Evolutionary conservation across 2,329 filamentous ascomycete genomes (phyloP).

Genomic region (Fusarium clavum): DNA sequence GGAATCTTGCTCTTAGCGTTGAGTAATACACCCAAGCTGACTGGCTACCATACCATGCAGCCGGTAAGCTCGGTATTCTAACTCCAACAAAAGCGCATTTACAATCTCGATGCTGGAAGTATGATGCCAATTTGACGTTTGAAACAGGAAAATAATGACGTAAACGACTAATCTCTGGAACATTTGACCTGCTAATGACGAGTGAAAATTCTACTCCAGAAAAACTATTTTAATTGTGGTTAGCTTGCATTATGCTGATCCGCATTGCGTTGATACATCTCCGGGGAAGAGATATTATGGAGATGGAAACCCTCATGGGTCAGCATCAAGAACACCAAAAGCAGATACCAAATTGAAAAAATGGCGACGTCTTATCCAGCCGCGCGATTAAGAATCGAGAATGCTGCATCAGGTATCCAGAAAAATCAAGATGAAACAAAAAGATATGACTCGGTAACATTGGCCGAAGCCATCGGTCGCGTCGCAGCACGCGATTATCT

Average conservation of each 20-base stretch:
- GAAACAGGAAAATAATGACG: background rate
- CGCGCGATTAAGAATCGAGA: background rate
- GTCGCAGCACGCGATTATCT: background rate
- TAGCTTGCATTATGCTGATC: background rate
- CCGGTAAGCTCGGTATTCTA: background rate
- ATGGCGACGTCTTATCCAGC: background rate
- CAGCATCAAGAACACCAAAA: background rate
- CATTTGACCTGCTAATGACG: background rate
- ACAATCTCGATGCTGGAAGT: background rate
- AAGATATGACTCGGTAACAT: background rate
- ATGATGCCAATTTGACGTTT: constrained; percentile 8
- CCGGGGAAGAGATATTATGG: background rate
- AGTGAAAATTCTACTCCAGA: background rate
- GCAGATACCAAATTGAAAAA: background rate
- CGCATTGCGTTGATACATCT: background rate
- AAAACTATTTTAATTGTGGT: background rate
- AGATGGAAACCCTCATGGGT: background rate
- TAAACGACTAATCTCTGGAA: background rate
- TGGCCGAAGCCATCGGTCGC: background rate
- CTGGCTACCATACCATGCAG: background rate
- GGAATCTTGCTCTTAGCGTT: background rate
- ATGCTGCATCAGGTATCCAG: fast-evolving
- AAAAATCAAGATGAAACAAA: fast-evolving
- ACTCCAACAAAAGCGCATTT: background rate
- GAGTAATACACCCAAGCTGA: background rate